phyloP scores from a whole-genome alignment of 1,284 basidiomycete genomes.

The Mrakiaceae sp. region DNA sequence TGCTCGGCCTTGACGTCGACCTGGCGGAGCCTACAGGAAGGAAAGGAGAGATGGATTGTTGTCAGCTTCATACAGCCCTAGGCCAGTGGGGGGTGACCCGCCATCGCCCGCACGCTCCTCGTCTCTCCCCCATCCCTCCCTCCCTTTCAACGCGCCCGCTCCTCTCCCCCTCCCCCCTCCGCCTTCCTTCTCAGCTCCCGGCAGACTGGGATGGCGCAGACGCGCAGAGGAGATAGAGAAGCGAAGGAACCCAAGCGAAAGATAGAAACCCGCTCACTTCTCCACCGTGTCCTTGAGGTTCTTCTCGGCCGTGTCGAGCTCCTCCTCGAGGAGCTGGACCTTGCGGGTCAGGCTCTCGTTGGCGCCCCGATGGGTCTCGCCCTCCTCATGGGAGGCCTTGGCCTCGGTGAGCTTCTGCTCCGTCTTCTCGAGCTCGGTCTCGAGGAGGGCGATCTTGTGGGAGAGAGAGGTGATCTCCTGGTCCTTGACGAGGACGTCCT shows the following conservation, averaged over 20 bases:
- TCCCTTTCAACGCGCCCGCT: too few relatives aligned
- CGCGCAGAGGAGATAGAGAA: neutral
- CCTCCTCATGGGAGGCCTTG: conserved; percentile 60
- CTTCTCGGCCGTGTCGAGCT: conserved; percentile 92
- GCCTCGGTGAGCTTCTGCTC: conserved; percentile 61
- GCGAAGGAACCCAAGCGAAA: neutral
- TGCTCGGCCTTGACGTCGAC: conserved; percentile 99
- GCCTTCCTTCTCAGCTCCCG: too few relatives aligned
- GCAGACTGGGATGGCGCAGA: too few relatives aligned
- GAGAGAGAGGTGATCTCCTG: conserved; percentile 77
- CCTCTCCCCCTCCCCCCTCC: too few relatives aligned
- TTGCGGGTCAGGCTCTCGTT: conserved; percentile 73
- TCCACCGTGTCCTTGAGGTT: conserved; percentile 93
- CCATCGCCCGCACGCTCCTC: too few relatives aligned
- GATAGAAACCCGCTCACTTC: conserved; percentile 53
- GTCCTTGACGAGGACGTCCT: conserved; percentile 68
- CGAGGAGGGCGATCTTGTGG: conserved; percentile 61
- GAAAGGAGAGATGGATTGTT: neutral
- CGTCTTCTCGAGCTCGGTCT: conserved; percentile 61
- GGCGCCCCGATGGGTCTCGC: conserved; percentile 59
- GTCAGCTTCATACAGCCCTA: too few relatives aligned
- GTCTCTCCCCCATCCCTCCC: too few relatives aligned
- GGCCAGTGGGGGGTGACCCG: neutral
- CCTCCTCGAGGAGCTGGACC: conserved; percentile 84
- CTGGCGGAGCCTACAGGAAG: conserved; percentile 63